Percentiles rank a stretch among this genome's conserved stretches.
Conservation (phyloP, 2,329 filamentous ascomycete genomes). For the Cercospora berteroae region DNA sequence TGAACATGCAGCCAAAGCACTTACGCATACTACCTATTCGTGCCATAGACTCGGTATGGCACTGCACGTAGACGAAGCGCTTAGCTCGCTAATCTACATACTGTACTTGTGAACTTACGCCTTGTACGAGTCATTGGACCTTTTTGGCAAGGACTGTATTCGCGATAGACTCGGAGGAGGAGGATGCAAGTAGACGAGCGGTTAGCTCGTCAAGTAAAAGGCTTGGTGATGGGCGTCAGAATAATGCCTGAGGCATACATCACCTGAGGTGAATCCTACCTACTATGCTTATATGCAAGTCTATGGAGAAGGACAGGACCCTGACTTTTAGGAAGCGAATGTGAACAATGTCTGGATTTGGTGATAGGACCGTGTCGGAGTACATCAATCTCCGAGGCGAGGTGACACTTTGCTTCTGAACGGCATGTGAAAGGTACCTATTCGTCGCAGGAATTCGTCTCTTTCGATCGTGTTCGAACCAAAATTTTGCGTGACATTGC, state of each 20-base stretch:
- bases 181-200: neutral
- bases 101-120: neutral
- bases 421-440: neutral
- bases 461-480: neutral
- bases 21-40: neutral
- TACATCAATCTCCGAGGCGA: constrained; percentile 1
- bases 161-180: neutral
- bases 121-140: neutral
- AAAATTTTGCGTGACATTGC: neutral
- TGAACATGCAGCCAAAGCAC: neutral
- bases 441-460: neutral
- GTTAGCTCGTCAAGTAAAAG: neutral
- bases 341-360: neutral
- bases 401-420: neutral
- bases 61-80: constrained; percentile 10
- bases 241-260: neutral
- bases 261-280: neutral
- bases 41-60: neutral
- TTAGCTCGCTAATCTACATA: neutral
- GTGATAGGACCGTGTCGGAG: neutral
- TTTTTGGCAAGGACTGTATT: neutral
- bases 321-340: neutral
- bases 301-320: neutral
- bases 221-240: neutral
- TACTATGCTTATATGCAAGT: neutral